Evolutionary conservation across 78 protist genomes (phyloP), one percentile per base, ranked within the genome.

Genomic region (Dictyostelium purpureum): DNA sequence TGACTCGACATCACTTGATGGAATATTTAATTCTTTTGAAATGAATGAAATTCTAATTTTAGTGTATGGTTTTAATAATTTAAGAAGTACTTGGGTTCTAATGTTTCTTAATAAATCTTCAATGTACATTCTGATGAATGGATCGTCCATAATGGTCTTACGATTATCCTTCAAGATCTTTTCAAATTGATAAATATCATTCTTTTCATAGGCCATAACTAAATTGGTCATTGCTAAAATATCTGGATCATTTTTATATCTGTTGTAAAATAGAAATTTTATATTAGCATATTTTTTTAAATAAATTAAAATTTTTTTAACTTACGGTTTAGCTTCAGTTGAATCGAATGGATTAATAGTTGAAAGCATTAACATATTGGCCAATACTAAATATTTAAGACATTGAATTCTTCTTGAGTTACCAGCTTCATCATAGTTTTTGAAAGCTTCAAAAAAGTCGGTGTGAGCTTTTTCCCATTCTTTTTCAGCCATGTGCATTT

Each of bases 371-470:
- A 97, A 81, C 99, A 99, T 98, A 47, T 66, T 94, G 11, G 99
- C 97, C 67, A 99, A 87, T 10, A 99, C 98, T 19, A 97, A 89
- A 76, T 97, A 96, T 76, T 96, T 98, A 65, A 98, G 94, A 94
- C 99, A 98, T 83, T 90, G 96, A 11, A 98, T 90, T 45, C 98
- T 88, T 45, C 97, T 80, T 31, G 87, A 73, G 43, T 73, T 61
- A 40, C 98, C 98, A 16, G 98, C 97, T 70, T 90, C 95, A 82
- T 98, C 99, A 90, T 97, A 99, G 94, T 87, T 96, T 96, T 98
- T 98, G 96, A 99, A 99, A 12, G 99, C 99, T 88, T 98, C 99
- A 63, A 98, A 98, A 45, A 98, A 98, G 91, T 97, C 99, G 11
- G 69, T 71, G 40, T 98, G 81, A 18, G 99, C 99, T 40, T 82